These are phyloP conservation scores for Gossypium schwendimanii DNA, from an alignment of 441 rosid genomes.

Conservation along the genomic window DNA sequence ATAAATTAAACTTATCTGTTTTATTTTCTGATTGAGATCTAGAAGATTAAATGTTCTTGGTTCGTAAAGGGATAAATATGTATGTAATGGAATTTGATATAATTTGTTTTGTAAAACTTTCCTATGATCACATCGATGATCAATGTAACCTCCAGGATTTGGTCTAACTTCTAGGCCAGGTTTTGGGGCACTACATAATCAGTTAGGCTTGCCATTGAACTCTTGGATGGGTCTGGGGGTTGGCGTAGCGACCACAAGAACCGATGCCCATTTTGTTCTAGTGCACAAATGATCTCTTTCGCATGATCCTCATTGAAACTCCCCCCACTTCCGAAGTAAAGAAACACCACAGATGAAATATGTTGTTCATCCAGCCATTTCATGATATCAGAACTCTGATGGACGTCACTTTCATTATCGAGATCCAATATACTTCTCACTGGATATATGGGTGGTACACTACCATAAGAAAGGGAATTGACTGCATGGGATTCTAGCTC, in stretches of 20 bases:
- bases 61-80: too few relatives aligned
- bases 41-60: too few relatives aligned
- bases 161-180: too few relatives aligned
- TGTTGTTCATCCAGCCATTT: constrained; percentile 26
- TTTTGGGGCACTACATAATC: neutral
- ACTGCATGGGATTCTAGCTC: constrained; percentile 45
- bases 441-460: neutral
- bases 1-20: too few relatives aligned
- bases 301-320: constrained; percentile 32
- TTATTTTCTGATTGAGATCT: too few relatives aligned
- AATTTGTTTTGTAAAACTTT: too few relatives aligned
- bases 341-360: constrained; percentile 37
- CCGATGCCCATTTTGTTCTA: too few relatives aligned
- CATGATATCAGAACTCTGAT: neutral
- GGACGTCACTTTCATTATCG: neutral
- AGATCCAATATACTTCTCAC: neutral
- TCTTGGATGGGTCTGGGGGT: constrained; percentile 9
- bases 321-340: constrained; percentile 64
- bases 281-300: too few relatives aligned
- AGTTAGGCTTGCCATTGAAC: neutral
- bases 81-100: too few relatives aligned
- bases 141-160: too few relatives aligned
- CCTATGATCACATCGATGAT: too few relatives aligned
- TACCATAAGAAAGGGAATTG: neutral
- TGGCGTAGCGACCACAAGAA: constrained; percentile 40